Conservation (phyloP, 768 basidiomycete species). For the Phylloporus sp. region DNA sequence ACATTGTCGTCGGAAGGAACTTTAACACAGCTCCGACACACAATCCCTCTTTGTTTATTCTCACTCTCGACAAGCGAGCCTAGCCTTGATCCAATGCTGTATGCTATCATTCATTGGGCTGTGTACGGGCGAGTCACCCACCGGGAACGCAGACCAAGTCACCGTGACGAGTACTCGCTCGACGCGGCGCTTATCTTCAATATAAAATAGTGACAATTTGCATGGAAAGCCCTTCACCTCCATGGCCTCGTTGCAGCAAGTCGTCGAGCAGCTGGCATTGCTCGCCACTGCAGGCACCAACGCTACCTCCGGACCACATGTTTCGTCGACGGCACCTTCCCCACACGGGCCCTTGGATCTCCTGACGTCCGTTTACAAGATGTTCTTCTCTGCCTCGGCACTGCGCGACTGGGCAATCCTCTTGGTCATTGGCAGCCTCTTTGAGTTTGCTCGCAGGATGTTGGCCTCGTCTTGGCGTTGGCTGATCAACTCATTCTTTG, state of each 20-base stretch:
- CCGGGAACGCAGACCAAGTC: neutral
- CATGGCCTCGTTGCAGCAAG: constrained; percentile 27
- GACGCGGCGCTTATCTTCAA: neutral
- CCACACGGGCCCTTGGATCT: constrained; percentile 21
- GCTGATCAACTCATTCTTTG: constrained; percentile 50
- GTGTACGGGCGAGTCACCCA: constrained; percentile 7
- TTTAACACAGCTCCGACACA: neutral
- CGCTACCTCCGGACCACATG: constrained; percentile 9
- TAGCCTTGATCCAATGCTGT: constrained; percentile 5
- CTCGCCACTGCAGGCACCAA: constrained; percentile 18
- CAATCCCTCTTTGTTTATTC: too few relatives aligned
- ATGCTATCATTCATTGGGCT: neutral
- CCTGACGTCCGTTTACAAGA: constrained; percentile 35
- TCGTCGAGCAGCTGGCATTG: constrained; percentile 28
- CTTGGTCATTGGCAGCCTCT: constrained; percentile 53
- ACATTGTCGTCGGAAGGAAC: constrained; percentile 4
- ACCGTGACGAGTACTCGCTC: neutral
- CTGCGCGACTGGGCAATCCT: constrained; percentile 64
- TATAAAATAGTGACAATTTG: constrained; percentile 11
- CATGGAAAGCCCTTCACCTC: neutral
- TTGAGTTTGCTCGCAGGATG: constrained; percentile 56
- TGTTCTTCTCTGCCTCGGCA: constrained; percentile 52
- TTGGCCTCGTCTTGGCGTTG: constrained; percentile 40
- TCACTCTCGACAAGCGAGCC: too few relatives aligned
- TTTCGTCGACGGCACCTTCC: constrained; percentile 6